Evolutionary conservation across 2,329 filamentous ascomycete species (phyloP).

Genomic region (Ophiostoma australiae): DNA sequence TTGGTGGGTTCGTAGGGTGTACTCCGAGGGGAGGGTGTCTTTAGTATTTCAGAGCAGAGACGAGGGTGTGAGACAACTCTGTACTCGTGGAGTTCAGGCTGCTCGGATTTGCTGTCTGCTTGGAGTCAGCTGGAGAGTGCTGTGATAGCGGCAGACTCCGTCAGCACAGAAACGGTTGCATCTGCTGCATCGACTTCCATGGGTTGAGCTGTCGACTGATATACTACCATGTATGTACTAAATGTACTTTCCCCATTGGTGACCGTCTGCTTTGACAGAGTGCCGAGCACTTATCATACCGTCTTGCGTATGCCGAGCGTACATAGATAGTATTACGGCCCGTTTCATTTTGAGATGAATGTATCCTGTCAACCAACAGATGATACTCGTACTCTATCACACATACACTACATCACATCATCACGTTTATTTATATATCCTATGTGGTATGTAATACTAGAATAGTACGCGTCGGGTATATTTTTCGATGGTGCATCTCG

Average conservation of each 20-base stretch:
- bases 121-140: background rate
- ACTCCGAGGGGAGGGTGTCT: background rate
- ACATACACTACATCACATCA: background rate
- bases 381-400: background rate
- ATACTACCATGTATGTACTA: background rate
- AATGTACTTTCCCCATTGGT: background rate
- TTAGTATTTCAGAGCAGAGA: background rate
- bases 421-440: background rate
- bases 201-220: background rate
- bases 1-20: conserved; percentile 12
- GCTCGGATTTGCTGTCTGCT: background rate
- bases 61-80: background rate
- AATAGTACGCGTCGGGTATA: background rate
- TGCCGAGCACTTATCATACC: background rate
- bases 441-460: background rate
- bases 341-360: background rate
- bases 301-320: too few relatives aligned
- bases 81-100: background rate
- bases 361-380: background rate
- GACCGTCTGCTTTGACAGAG: background rate
- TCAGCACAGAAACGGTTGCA: background rate
- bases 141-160: background rate
- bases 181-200: background rate
- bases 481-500: background rate
- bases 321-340: background rate